These are phyloP conservation scores for Leccinum disarticulatum DNA, from an alignment of 768 basidiomycete genomes.

Conservation along the genomic window DNA sequence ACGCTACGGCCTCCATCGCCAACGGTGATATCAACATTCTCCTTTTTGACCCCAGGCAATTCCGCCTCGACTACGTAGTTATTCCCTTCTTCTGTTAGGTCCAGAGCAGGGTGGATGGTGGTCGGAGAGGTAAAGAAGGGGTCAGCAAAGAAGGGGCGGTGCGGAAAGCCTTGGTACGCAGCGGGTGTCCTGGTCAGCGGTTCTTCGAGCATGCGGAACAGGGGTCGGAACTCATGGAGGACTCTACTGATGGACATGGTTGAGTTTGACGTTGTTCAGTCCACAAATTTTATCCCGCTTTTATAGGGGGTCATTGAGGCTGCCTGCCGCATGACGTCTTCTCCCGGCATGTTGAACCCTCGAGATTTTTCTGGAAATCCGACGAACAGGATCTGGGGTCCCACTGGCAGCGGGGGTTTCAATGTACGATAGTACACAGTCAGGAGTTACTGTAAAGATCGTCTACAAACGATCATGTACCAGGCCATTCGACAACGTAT, in stretches of 20 bases:
- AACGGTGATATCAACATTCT: constrained; percentile 68
- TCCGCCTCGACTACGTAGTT: constrained; percentile 74
- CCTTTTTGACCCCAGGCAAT: constrained; percentile 75
- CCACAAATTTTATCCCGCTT: not conserved
- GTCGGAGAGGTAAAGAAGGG: constrained; percentile 43
- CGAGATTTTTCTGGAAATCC: constrained; percentile 20
- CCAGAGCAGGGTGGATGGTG: constrained; percentile 55
- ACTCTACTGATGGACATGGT: constrained; percentile 68
- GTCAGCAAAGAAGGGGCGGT: constrained; percentile 47
- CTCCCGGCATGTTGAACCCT: constrained; percentile 9
- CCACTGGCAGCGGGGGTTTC: not conserved
- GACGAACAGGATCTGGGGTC: constrained; percentile 17
- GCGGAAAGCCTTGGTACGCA: constrained; percentile 24
- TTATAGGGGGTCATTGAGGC: constrained; percentile 12
- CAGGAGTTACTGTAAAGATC: not conserved
- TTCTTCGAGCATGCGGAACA: constrained; percentile 77
- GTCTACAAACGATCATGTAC: constrained; percentile 17
- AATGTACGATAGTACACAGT: not conserved
- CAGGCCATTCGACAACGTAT: constrained; percentile 82
- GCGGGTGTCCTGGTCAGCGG: constrained; percentile 47
- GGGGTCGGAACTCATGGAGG: constrained; percentile 67
- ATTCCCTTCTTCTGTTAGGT: constrained; percentile 64
- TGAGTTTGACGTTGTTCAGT: not conserved
- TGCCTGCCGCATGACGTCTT: constrained; percentile 11
- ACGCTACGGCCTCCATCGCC: constrained; percentile 69